phyloP scores from a whole-genome alignment of 345 rosid genomes.

The Populus tremula region DNA sequence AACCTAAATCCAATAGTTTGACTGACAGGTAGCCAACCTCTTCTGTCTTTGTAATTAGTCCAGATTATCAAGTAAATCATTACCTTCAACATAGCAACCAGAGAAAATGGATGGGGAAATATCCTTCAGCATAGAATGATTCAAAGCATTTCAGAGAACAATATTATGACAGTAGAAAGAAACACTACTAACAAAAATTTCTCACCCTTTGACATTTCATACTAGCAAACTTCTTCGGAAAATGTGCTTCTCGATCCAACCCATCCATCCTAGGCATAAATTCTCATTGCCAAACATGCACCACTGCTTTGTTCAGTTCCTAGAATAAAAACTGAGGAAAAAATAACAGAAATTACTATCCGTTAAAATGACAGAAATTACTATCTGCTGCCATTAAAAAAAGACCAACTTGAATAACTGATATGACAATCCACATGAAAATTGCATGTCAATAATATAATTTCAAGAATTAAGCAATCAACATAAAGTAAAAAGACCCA shows the following conservation, averaged over 20 bases:
- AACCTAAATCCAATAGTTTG: background rate
- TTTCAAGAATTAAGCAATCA: background rate
- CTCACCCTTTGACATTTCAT: constrained; percentile 44
- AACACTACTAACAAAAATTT: background rate
- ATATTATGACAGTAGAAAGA: background rate
- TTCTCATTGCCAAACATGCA: constrained; percentile 2
- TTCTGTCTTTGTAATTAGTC: background rate
- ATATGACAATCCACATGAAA: background rate
- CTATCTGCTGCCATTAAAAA: background rate
- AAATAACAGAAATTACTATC: background rate
- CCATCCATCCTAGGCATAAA: constrained; percentile 31
- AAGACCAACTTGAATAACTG: background rate
- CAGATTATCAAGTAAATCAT: background rate
- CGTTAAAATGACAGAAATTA: background rate
- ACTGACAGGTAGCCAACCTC: background rate
- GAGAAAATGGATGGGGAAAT: background rate
- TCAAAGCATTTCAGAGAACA: background rate
- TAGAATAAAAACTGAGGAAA: background rate
- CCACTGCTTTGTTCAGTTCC: constrained; percentile 4
- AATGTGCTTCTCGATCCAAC: constrained; percentile 29
- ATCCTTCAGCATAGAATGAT: background rate
- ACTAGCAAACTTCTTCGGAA: constrained; percentile 29
- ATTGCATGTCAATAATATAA: background rate
- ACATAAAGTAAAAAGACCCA: background rate
- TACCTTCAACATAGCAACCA: background rate